Evolutionary conservation across 805 yeast genomes (phyloP), one percentile per base, ranked within the genome.

Genomic region (Kodamaea hsintzibuensis): DNA sequence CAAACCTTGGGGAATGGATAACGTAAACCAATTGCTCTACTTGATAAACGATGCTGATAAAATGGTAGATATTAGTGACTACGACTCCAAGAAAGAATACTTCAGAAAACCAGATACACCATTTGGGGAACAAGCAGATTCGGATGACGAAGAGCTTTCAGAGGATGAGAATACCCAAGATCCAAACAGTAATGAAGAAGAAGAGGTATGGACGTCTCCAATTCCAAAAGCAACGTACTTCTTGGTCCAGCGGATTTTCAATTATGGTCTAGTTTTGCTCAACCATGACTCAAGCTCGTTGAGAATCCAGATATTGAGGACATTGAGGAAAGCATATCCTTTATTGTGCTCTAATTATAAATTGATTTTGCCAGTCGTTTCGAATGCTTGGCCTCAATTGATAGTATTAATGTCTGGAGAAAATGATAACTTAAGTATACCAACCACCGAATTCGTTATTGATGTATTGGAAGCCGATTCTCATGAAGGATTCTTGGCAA

Each of bases 181-280:
- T n/a, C 25, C 17, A 17, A 14, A 16, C 7, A n/a, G n/a, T n/a
- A n/a, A n/a, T n/a, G n/a, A n/a, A n/a, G 44, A 40, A 17, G 62
- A 60, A 17, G 61, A 60, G 33, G 42, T 39, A 33, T 91, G 97
- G 97, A 59, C 64, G 0, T 86, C 93, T 0, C 84, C 85, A 0
- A 72, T 92, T 0, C 88, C 96, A 0, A 72, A 79, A 42, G 70
- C 77, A 1, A 71, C 87, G 0, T 93, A 89, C 66, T 65, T 69
- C 40, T 71, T 85, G 1, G 69, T 89, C 1, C 81, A 84, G 44
- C 82, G 82, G 52, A 83, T 93, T 2, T 74, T 84, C 51, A 79
- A 76, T 5, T 89, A 91, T 64, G 86, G 93, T 6, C 88, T 89
- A 51, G 73, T 89, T 54, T 75, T 82, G 35, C 69, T 90, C 38